Percentiles rank a stretch among this genome's conserved stretches.
Evolutionary conservation across 2,329 filamentous ascomycete species (phyloP).

Genomic region (Thermoascus crustaceus): DNA sequence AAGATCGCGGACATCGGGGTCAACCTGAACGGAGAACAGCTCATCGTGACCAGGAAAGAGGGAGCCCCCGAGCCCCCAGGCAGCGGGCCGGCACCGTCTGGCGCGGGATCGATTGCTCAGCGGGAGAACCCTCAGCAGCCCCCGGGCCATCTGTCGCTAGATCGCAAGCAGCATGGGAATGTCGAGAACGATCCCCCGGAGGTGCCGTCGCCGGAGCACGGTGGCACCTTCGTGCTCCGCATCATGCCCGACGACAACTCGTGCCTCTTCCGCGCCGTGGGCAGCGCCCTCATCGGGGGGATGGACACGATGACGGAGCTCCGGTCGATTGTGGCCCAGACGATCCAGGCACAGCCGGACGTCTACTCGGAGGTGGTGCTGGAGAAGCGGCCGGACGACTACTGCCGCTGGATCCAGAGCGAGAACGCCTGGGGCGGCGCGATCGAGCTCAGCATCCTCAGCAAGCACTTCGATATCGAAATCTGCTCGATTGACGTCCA

Average conservation of each 20-base stretch:
- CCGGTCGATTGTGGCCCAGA: conserved; percentile 67
- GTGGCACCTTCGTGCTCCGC: conserved; percentile 60
- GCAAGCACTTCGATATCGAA: conserved; percentile 75
- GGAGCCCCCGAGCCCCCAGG: conserved; percentile 8
- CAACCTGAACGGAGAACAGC: conserved; percentile 59
- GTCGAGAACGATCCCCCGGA: conserved; percentile 54
- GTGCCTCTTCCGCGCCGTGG: conserved; percentile 86
- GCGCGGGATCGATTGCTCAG: too few relatives aligned
- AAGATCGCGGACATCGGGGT: conserved; percentile 50
- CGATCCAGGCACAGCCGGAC: conserved; percentile 64
- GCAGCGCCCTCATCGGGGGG: conserved; percentile 63
- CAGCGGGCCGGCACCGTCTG: too few relatives aligned
- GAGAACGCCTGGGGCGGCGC: conserved; percentile 83
- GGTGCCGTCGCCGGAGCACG: conserved; percentile 48
- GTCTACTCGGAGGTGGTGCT: conserved; percentile 70
- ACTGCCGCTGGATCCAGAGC: conserved; percentile 73
- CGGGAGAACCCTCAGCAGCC: conserved; percentile 8
- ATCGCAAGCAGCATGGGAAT: conserved; percentile 34
- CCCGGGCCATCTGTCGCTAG: conserved; percentile 21
- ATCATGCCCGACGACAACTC: conserved; percentile 97
- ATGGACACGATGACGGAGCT: conserved; percentile 64
- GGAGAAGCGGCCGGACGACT: conserved; percentile 62
- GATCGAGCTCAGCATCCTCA: conserved; percentile 80
- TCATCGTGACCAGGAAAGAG: conserved; percentile 52
- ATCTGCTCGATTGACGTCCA: conserved; percentile 78